Base-by-base conservation (phyloP, 2,329 filamentous ascomycete genomes). In the Dothistroma septosporum region DNA sequence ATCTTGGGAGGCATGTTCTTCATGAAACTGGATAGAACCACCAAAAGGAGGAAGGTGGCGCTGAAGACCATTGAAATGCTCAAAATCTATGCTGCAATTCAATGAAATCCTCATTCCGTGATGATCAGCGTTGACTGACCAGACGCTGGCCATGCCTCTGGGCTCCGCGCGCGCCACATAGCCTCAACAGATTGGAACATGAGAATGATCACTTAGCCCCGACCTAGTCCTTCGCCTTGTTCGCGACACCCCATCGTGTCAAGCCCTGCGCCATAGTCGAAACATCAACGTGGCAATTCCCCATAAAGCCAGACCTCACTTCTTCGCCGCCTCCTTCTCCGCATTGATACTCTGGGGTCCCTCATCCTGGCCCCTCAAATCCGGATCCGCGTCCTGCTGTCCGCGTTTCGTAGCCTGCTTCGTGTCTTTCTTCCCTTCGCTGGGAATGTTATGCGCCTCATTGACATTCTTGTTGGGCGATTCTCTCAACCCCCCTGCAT, bases 311-410 rank as follows among this genome's bases (percentile, higher is more conserved):
- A 19, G 11, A 21, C 46, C 19, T 53, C 31, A 53, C 31, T 53
- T 53, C 24, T 53, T 53, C 50, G 50, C 50, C 10, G 50, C 16
- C 24, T 3, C 50, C 50, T 53, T 53, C 50, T 53, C 31, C 31
- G 7, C 12, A 6, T 32, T 53, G 19, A 53, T 53, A 33, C 28
- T 35, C 28, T 50, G 47, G 8, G 19, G 9, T 10, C 47, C 47
- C 19, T 53, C 50, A 6, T 21, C 50, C 31, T 35, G n/a, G 28
- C n/a, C 24, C 8, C 35, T 53, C 50, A 53, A 32, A 5, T 33
- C 16, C 50, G 50, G 50, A 53, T 53, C 50, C 31, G 28, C 50
- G n/a, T 35, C 16, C 31, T 32, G 50, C 28, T 53, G 50, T 21
- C 24, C 50, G 8, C 6, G 24, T 28, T 53, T 16, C 50, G 50